Evolutionary conservation across 2,329 filamentous ascomycete species (phyloP).

Genomic region (Rhytidhysteron rufulum): DNA sequence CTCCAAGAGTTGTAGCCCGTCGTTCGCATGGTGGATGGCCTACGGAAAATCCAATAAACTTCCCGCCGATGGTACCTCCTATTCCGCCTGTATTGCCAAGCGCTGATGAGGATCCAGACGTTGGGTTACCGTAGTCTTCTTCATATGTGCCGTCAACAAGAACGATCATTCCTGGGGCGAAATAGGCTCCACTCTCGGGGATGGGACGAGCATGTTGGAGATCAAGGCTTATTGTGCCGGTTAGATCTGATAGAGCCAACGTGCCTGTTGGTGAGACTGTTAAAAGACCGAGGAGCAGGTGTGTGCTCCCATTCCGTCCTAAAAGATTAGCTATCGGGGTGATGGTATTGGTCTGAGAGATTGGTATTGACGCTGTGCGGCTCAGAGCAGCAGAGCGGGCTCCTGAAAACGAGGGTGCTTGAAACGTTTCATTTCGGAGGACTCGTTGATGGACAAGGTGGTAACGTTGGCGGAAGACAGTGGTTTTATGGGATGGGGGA

Average conservation of each 20-base stretch:
- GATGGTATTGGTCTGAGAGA: conserved; percentile 67
- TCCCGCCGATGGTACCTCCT: conserved; percentile 86
- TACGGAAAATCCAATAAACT: conserved; percentile 85
- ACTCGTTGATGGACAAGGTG: conserved; percentile 89
- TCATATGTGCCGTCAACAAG: conserved; percentile 95
- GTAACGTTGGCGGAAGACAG: conserved; percentile 83
- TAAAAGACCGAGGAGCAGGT: conserved; percentile 83
- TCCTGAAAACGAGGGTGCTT: conserved; percentile 70
- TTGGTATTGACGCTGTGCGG: conserved; percentile 53
- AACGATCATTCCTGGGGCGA: conserved; percentile 92
- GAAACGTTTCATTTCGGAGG: conserved; percentile 89
- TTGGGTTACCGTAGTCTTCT: conserved; percentile 73
- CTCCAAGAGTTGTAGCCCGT: conserved; percentile 72
- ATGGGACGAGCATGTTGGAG: conserved; percentile 75
- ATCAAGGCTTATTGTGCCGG: conserved; percentile 82
- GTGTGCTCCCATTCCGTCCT: conserved; percentile 76
- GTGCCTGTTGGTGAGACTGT: conserved; percentile 76
- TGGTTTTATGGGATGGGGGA: conserved; percentile 73
- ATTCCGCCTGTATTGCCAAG: conserved; percentile 76
- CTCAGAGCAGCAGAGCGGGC: conserved; percentile 49
- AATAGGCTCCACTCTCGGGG: conserved; percentile 84
- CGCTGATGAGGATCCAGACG: conserved; percentile 52
- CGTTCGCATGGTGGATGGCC: conserved; percentile 89
- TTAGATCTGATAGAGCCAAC: conserved; percentile 79
- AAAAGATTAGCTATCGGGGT: conserved; percentile 75